phyloP scores from a whole-genome alignment of 768 basidiomycete species.

The Fomitopsis serialis region DNA sequence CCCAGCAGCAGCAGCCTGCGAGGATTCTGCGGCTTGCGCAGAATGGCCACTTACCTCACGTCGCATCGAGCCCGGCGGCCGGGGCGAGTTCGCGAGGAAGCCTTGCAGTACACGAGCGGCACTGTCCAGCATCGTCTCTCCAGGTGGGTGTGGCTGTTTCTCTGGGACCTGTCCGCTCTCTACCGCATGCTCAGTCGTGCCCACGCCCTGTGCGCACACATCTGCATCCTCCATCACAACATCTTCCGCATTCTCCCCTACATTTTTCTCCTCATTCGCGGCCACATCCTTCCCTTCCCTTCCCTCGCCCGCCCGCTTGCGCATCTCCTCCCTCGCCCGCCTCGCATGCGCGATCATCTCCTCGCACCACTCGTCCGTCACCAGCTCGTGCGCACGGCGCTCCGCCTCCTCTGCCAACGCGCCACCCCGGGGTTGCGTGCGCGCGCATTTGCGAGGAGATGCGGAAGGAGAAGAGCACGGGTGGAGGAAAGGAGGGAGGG shows the following conservation, averaged over 20 bases:
- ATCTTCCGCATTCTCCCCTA: background rate
- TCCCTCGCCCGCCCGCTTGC: background rate
- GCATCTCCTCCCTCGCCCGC: slow-evolving; percentile 6
- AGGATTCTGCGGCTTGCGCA: background rate
- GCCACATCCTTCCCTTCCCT: background rate
- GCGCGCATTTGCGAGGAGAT: slow-evolving; percentile 9
- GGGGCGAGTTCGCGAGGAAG: background rate
- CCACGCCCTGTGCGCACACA: too few relatives aligned
- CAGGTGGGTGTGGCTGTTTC: too few relatives aligned
- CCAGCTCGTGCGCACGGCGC: slow-evolving; percentile 1
- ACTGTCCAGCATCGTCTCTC: background rate
- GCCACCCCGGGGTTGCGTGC: slow-evolving; percentile 10
- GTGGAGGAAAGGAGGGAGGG: background rate
- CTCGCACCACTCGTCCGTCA: slow-evolving; percentile 14
- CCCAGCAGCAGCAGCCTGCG: background rate
- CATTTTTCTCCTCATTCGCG: background rate
- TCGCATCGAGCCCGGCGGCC: background rate
- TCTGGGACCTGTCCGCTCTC: too few relatives aligned
- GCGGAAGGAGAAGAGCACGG: slow-evolving; percentile 6
- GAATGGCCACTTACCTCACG: too few relatives aligned
- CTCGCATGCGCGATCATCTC: slow-evolving; percentile 12
- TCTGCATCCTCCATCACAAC: background rate
- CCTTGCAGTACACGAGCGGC: background rate
- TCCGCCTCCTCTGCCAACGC: background rate
- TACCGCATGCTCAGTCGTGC: too few relatives aligned